phyloP scores from a whole-genome alignment of 495 filamentous ascomycete genomes.

The Massariosphaeria phaeospora region DNA sequence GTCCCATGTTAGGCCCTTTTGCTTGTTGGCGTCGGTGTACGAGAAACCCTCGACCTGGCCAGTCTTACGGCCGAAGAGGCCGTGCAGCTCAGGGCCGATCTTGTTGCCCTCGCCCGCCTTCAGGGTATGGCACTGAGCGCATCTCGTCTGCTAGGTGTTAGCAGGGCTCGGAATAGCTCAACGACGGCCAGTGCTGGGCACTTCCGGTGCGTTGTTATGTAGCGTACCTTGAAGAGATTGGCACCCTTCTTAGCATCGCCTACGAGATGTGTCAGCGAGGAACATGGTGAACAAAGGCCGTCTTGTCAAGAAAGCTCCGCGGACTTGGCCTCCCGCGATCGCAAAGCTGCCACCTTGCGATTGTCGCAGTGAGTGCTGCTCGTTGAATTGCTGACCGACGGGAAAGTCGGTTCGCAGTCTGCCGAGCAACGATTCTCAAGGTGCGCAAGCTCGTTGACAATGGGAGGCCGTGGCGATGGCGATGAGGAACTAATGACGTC shows the following conservation, averaged over 20 bases:
- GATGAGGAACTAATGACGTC: constrained; percentile 22
- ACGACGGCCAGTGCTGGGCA: background rate
- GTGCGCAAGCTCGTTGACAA: constrained; percentile 4
- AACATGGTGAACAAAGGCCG: background rate
- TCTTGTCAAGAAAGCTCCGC: background rate
- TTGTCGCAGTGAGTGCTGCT: background rate
- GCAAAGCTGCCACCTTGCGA: constrained; percentile 19
- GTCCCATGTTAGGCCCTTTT: constrained; percentile 85
- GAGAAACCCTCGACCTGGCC: constrained; percentile 86
- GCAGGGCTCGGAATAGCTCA: background rate
- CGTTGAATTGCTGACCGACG: background rate
- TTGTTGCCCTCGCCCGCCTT: constrained; percentile 87
- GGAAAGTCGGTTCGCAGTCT: background rate
- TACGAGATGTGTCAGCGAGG: constrained; percentile 46
- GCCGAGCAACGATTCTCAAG: background rate
- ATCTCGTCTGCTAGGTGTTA: constrained; percentile 64
- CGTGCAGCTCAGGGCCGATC: constrained; percentile 93
- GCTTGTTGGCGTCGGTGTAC: constrained; percentile 99
- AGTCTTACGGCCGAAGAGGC: constrained; percentile 94
- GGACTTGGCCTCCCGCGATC: constrained; percentile 8
- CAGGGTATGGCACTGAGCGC: constrained; percentile 96
- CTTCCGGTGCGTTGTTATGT: background rate
- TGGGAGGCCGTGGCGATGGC: constrained; percentile 6
- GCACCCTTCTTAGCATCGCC: constrained; percentile 96
- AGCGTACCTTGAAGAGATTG: constrained; percentile 83